Evolutionary conservation across 164 flowering plant species (phyloP).

Genomic region (Vitis vinifera): ASM3070453v1 NC_081813.1:22988001-22988500

Average conservation of each 20-base stretch:
- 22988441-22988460: constrained; percentile 89
- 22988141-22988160: constrained; percentile 31
- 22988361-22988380: constrained; percentile 28
- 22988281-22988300: constrained; percentile 59
- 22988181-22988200: constrained; percentile 45
- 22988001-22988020: constrained; percentile 59
- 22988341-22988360: constrained; percentile 26
- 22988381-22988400: constrained; percentile 44
- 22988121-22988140: constrained; percentile 56
- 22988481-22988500: constrained; percentile 41
- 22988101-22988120: constrained; percentile 86
- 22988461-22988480: constrained; percentile 38
- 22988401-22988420: constrained; percentile 65
- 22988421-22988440: constrained; percentile 95
- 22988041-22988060: constrained; percentile 16
- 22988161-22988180: constrained; percentile 51
- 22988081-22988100: constrained; percentile 46
- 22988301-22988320: constrained; percentile 66
- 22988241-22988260: constrained; percentile 73
- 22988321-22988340: constrained; percentile 58
- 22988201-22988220: constrained; percentile 55
- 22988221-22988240: constrained; percentile 60
- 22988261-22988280: constrained; percentile 73
- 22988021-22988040: constrained; percentile 27
- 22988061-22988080: constrained; percentile 38